These are phyloP conservation scores for Cladophialophora immunda DNA, from an alignment of 2,329 filamentous ascomycete species.

Conservation along the genomic window DNA sequence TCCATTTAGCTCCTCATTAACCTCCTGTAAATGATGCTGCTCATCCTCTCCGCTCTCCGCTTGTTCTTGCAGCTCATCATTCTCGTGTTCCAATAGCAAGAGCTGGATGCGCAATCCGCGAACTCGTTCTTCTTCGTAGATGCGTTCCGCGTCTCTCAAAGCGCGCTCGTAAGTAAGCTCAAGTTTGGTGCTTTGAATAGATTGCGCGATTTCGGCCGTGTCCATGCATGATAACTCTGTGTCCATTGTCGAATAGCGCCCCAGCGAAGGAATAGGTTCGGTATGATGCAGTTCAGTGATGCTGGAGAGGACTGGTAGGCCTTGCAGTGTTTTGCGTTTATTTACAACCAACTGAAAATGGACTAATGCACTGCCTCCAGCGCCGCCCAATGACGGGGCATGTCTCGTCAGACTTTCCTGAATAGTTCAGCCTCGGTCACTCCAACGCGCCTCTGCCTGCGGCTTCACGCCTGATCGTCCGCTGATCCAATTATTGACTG, in stretches of 20 bases:
- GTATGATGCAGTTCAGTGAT: not conserved
- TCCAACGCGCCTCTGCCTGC: not conserved
- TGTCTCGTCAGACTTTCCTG: not conserved
- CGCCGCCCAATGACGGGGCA: not conserved
- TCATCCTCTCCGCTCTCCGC: slow-evolving; percentile 66
- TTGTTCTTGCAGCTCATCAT: slow-evolving; percentile 71
- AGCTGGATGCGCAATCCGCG: slow-evolving; percentile 74
- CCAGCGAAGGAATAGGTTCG: not conserved
- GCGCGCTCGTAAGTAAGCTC: slow-evolving; percentile 76
- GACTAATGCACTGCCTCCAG: not conserved
- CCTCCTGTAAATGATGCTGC: slow-evolving; percentile 59
- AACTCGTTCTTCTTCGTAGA: slow-evolving; percentile 77
- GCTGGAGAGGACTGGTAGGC: not conserved
- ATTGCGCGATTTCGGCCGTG: slow-evolving; percentile 33
- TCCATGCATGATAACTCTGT: slow-evolving; percentile 31
- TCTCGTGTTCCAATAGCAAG: slow-evolving; percentile 78
- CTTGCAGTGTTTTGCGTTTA: not conserved
- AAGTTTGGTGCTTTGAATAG: slow-evolving; percentile 62
- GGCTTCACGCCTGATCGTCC: slow-evolving; percentile 2
- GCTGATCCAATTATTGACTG: not conserved
- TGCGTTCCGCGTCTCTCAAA: slow-evolving; percentile 69
- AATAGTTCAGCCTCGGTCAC: not conserved
- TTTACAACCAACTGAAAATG: slow-evolving; percentile 3
- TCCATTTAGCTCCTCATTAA: slow-evolving; percentile 58
- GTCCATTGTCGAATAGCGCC: slow-evolving; percentile 30